These are phyloP conservation scores for Musa acuminata DNA, from an alignment of 176 grass and related monocot species.

Conservation along the genomic window DNA sequence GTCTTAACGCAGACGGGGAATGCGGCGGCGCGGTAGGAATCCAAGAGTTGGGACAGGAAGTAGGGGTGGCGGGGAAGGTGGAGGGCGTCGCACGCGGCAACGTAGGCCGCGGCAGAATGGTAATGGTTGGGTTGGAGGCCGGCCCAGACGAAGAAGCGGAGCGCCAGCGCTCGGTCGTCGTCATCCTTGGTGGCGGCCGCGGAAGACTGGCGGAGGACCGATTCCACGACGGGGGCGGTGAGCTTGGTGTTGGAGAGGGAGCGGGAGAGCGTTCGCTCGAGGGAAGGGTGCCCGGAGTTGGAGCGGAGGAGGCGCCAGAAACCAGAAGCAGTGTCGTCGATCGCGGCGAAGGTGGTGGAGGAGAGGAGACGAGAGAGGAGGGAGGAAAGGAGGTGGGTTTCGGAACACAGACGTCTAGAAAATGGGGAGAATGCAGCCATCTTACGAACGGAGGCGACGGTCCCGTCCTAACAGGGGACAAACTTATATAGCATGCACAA, in stretches of 20 bases:
- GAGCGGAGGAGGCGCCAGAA: conserved; percentile 34
- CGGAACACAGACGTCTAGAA: background rate
- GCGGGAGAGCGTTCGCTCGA: conserved; percentile 33
- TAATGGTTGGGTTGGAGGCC: conserved; percentile 34
- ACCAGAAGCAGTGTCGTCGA: conserved; percentile 14
- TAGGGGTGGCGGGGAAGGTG: conserved; percentile 25
- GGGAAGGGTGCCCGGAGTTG: conserved; percentile 14
- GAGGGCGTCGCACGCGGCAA: conserved; percentile 35
- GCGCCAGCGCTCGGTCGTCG: conserved; percentile 14
- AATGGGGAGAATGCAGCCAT: conserved; percentile 12
- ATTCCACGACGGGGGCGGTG: conserved; percentile 31
- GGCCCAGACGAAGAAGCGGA: conserved; percentile 36
- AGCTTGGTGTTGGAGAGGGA: conserved; percentile 1
- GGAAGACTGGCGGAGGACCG: conserved; percentile 36
- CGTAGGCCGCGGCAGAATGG: conserved; percentile 30
- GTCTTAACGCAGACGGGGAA: conserved; percentile 10
- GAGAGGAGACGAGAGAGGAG: conserved; percentile 24
- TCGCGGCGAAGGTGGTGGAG: conserved; percentile 31
- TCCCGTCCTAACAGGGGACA: no score
- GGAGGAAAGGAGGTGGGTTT: background rate
- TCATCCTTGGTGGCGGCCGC: background rate
- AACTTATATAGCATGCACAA: no score
- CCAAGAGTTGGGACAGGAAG: conserved; percentile 28
- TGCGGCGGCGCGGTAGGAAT: conserved; percentile 50
- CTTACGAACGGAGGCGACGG: conserved; percentile 2